Conservation (phyloP, 2,329 filamentous ascomycete species). For the Trichoderma sp. region DNA sequence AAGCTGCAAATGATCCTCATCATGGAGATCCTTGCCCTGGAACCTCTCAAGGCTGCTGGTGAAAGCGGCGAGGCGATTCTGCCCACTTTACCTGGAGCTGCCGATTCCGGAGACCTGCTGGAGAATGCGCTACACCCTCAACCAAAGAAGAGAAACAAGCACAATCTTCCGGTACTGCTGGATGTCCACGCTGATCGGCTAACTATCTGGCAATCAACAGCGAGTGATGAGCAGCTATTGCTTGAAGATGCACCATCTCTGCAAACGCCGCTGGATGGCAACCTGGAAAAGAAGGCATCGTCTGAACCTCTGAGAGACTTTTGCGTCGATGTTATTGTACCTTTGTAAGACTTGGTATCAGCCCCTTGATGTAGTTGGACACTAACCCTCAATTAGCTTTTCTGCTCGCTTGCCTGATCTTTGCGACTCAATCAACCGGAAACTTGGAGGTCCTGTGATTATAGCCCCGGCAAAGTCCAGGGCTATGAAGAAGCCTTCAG, state of each 20-base stretch:
- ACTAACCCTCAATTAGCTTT: conserved; percentile 55
- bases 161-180: conserved; percentile 63
- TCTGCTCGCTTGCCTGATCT: conserved; percentile 70
- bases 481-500: conserved; percentile 41
- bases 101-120: conserved; percentile 25
- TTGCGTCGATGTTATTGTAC: conserved; percentile 75
- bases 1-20: conserved; percentile 78
- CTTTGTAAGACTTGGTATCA: conserved; percentile 56
- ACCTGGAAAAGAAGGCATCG: conserved; percentile 40
- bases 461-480: conserved; percentile 53
- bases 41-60: conserved; percentile 47
- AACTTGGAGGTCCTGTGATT: conserved; percentile 69
- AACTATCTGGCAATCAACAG: conserved; percentile 80
- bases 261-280: conserved; percentile 33
- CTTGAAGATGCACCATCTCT: conserved; percentile 47
- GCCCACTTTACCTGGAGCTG: conserved; percentile 43
- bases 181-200: conserved; percentile 75
- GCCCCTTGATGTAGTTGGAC: background rate
- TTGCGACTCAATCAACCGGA: conserved; percentile 68
- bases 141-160: conserved; percentile 57
- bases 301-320: conserved; percentile 70
- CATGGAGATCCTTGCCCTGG: conserved; percentile 71
- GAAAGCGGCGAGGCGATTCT: conserved; percentile 46
- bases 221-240: conserved; percentile 54
- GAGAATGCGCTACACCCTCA: conserved; percentile 29